Base-by-base conservation (phyloP, 345 rosid genomes). In the Eucalyptus pauciflora region DNA sequence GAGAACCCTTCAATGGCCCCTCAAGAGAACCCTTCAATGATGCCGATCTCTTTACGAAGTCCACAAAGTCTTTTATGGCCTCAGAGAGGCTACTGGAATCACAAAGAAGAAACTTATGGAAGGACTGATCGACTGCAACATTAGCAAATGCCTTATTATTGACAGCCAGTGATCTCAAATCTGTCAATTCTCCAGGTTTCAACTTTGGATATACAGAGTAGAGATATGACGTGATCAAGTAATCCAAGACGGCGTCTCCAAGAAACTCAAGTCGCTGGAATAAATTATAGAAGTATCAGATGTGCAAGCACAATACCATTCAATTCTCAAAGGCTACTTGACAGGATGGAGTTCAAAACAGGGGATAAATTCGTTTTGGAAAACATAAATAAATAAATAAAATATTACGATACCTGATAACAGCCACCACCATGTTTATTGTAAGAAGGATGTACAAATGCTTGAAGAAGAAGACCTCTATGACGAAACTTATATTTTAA, bases 221-320 rank as follows among this genome's bases (percentile, higher is more conserved):
- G 37, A 96, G 94, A 93, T 94, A 96, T 81, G 99, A 97, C 25
- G 97, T 95, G 89, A 97, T 96, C 91, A 96, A 93, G 92, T 96
- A 97, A 93, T 97, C 99, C 95, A 96, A 92, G 90, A 96, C 95
- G 89, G 99, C 99, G 90, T 97, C 99, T 92, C 99, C 99, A 86
- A 97, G 97, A 94, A 97, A 97, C 95, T 97, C 99, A 93, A 97
- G 91, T 93, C 99, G 95, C 99, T 97, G 95, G 69, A 49, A 50
- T 62, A 91, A 91, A 86, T 56, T 60, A 86, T 86, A 54, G 37
- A 90, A 89, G 81, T 46, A 87, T 88, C 83, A 89, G 33, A 90
- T 60, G 67, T 86, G 85, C 58, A 50, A 86, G 88, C 87, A 90
- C 85, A 88, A 7, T 31, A 50, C 67, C 27, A 51, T 86, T 54